A percentile compares a stretch with the other conserved stretches of the same genome.
phyloP scores from a whole-genome alignment of 78 protist genomes.

The Dictyostelium citrinum region DNA sequence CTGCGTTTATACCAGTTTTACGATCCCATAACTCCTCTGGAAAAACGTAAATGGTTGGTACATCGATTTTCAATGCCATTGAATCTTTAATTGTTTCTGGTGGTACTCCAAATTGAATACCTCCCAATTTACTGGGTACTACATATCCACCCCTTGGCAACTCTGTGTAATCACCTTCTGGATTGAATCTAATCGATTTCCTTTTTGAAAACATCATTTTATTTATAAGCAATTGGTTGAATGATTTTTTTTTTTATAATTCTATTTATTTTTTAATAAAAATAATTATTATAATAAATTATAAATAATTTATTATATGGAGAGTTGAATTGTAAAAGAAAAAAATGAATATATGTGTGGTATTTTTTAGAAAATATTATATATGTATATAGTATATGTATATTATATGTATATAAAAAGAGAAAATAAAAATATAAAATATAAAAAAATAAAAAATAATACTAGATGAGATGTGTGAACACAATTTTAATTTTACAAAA shows the following conservation, averaged over 20 bases:
- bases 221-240: background rate
- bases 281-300: background rate
- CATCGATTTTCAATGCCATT: conserved; percentile 72
- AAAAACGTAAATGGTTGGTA: conserved; percentile 70
- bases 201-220: conserved; percentile 39
- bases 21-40: conserved; percentile 73
- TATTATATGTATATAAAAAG: too few relatives aligned
- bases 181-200: conserved; percentile 32
- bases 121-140: conserved; percentile 54
- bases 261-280: background rate
- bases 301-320: background rate
- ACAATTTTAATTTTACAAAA: background rate
- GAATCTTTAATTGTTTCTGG: conserved; percentile 90
- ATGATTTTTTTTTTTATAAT: background rate
- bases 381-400: background rate
- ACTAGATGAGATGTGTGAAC: background rate
- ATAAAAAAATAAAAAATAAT: too few relatives aligned
- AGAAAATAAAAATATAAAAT: background rate
- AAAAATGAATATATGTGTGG: too few relatives aligned
- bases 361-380: too few relatives aligned
- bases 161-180: conserved; percentile 16
- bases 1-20: conserved; percentile 64
- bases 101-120: conserved; percentile 85
- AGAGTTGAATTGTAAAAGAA: too few relatives aligned
- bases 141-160: conserved; percentile 75